Conservation (phyloP, 345 rosid genomes). For the Turritis glabra region DNA sequence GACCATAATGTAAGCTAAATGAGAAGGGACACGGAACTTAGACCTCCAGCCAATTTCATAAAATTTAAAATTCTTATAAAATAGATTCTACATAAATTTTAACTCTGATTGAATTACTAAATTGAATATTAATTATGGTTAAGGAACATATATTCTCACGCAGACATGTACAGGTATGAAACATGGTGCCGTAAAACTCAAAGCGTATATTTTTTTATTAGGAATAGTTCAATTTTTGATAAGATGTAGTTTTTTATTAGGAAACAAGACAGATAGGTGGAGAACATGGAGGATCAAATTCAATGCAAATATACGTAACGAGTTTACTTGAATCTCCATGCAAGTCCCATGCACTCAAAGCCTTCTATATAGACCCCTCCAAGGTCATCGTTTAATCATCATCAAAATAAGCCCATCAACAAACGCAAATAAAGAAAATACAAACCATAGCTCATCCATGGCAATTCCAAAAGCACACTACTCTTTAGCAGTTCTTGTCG, state of each 20-base stretch:
- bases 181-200: neutral
- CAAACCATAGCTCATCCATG: neutral
- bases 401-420: neutral
- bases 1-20: neutral
- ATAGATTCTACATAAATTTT: neutral
- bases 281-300: neutral
- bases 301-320: neutral
- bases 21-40: neutral
- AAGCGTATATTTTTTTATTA: neutral
- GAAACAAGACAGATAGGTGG: slow-evolving; percentile 15
- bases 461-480: slow-evolving; percentile 8
- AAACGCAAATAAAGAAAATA: neutral
- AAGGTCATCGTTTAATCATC: slow-evolving; percentile 1
- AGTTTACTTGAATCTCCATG: neutral
- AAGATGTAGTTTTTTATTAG: neutral
- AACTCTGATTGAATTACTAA: neutral
- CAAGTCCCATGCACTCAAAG: slow-evolving; percentile 3
- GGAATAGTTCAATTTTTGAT: too few species aligned
- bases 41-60: neutral
- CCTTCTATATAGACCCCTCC: neutral
- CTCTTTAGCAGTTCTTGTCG: slow-evolving; percentile 6
- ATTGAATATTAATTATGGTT: neutral
- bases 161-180: neutral
- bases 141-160: slow-evolving; percentile 22
- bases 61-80: neutral